Conservation (phyloP, 208 protist species). For the Trypanosoma congolense region DNA sequence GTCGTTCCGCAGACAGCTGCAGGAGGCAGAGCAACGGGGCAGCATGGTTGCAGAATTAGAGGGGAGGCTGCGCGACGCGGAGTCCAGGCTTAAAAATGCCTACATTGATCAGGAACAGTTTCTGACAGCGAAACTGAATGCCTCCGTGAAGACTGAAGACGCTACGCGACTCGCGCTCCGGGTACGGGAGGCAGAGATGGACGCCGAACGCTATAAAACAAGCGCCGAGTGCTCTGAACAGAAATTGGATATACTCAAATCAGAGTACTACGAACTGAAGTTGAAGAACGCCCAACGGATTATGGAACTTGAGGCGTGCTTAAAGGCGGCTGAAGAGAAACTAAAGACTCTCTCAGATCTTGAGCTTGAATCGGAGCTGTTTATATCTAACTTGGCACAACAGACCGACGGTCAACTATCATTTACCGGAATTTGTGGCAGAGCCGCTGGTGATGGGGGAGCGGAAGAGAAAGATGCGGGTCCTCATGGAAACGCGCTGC, state of each 20-base stretch:
- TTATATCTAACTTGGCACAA: slow-evolving; percentile 71
- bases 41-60: slow-evolving; percentile 63
- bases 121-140: slow-evolving; percentile 67
- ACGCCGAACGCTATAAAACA: slow-evolving; percentile 65
- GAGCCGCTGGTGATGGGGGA: not conserved
- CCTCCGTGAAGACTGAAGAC: slow-evolving; percentile 81
- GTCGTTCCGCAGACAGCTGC: slow-evolving; percentile 22
- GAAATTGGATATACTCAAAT: slow-evolving; percentile 87
- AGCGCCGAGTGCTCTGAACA: slow-evolving; percentile 82
- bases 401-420: slow-evolving; percentile 25
- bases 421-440: slow-evolving; percentile 5
- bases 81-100: slow-evolving; percentile 40
- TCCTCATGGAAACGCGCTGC: not conserved
- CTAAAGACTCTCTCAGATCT: slow-evolving; percentile 74
- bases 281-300: slow-evolving; percentile 72
- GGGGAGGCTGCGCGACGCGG: slow-evolving; percentile 44
- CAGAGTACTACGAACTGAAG: slow-evolving; percentile 86
- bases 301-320: slow-evolving; percentile 61
- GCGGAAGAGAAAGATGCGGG: slow-evolving; percentile 2
- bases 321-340: slow-evolving; percentile 79
- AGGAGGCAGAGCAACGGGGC: slow-evolving; percentile 33
- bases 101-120: slow-evolving; percentile 81
- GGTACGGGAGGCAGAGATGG: slow-evolving; percentile 76
- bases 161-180: slow-evolving; percentile 69
- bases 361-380: slow-evolving; percentile 82